phyloP scores from a whole-genome alignment of 1,284 basidiomycete genomes.

The Lentinus polychrous region DNA sequence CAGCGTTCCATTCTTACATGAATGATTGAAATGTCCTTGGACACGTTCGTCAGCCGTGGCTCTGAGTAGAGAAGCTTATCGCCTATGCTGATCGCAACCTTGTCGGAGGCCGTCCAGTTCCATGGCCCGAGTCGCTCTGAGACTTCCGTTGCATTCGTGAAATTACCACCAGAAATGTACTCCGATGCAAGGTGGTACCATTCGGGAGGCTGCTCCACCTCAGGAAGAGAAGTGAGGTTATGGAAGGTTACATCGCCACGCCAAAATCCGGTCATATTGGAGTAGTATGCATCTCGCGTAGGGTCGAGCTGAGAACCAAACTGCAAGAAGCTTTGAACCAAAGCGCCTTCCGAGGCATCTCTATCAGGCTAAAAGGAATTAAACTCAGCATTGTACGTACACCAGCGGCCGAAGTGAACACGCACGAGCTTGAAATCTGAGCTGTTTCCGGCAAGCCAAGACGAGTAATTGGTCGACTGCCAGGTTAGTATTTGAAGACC shows the following conservation, averaged over 20 bases:
- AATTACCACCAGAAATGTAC: constrained; percentile 43
- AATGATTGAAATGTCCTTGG: constrained; percentile 46
- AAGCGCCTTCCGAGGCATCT: constrained; percentile 36
- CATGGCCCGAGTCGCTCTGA: constrained; percentile 44
- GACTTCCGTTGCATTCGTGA: constrained; percentile 35
- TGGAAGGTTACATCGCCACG: constrained; percentile 53
- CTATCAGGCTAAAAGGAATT: constrained; percentile 39
- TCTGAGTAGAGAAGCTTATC: constrained; percentile 42
- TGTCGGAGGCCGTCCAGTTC: constrained; percentile 63
- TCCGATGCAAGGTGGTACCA: constrained; percentile 44
- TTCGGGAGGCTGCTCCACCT: constrained; percentile 15
- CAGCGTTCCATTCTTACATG: constrained; percentile 43
- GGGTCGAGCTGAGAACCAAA: constrained; percentile 41
- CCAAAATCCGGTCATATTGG: constrained; percentile 72
- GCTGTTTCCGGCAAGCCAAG: constrained; percentile 63
- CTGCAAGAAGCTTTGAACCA: constrained; percentile 46
- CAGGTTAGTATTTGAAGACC: constrained; percentile 48
- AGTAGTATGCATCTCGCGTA: constrained; percentile 51
- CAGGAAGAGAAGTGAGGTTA: constrained; percentile 50
- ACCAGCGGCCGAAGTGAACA: constrained; percentile 4
- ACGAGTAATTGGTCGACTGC: constrained; percentile 62
- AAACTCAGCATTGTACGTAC: background rate
- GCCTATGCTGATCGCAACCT: constrained; percentile 56
- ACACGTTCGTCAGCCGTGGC: constrained; percentile 24
- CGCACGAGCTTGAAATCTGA: constrained; percentile 65